A percentile compares a stretch with the other conserved stretches of the same genome.
Conservation (phyloP, 768 basidiomycete genomes). For the Cystobasidium onofrii region DNA sequence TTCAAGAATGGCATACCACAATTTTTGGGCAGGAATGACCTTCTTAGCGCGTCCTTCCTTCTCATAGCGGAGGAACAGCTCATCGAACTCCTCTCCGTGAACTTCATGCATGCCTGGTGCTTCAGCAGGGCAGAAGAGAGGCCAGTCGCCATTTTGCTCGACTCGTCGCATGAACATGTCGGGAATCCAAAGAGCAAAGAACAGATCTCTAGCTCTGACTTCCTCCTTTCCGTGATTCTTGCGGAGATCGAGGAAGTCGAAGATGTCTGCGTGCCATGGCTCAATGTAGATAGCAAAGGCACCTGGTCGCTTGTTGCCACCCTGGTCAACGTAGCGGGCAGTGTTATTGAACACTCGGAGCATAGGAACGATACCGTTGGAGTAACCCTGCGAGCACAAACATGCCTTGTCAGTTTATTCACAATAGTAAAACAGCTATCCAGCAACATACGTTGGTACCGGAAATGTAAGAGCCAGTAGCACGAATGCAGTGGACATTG, state of each 20-base stretch:
- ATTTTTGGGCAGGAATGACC: constrained; percentile 84
- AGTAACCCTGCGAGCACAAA: constrained; percentile 52
- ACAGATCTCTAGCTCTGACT: constrained; percentile 86
- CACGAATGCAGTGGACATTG: constrained; percentile 90
- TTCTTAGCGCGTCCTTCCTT: constrained; percentile 76
- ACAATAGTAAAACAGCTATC: not conserved
- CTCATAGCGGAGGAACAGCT: constrained; percentile 77
- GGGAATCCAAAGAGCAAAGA: constrained; percentile 96
- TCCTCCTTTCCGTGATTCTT: constrained; percentile 99
- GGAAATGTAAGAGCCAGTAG: constrained; percentile 92
- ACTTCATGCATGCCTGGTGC: constrained; percentile 83
- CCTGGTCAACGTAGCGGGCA: constrained; percentile 96
- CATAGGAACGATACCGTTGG: constrained; percentile 99
- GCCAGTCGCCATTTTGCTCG: constrained; percentile 80
- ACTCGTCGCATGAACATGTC: constrained; percentile 99
- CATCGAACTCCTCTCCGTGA: constrained; percentile 80
- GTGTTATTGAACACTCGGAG: constrained; percentile 95
- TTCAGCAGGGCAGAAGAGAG: constrained; percentile 95
- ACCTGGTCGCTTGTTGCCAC: constrained; percentile 97
- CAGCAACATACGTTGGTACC: constrained; percentile 70
- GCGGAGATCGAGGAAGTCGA: constrained; percentile 92
- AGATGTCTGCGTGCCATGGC: constrained; percentile 96
- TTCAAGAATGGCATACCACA: constrained; percentile 96
- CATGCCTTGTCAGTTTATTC: not conserved
- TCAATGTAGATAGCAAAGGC: constrained; percentile 98